phyloP scores from a whole-genome alignment of 78 protist genomes.

The Tieghemostelium lacteum region DNA sequence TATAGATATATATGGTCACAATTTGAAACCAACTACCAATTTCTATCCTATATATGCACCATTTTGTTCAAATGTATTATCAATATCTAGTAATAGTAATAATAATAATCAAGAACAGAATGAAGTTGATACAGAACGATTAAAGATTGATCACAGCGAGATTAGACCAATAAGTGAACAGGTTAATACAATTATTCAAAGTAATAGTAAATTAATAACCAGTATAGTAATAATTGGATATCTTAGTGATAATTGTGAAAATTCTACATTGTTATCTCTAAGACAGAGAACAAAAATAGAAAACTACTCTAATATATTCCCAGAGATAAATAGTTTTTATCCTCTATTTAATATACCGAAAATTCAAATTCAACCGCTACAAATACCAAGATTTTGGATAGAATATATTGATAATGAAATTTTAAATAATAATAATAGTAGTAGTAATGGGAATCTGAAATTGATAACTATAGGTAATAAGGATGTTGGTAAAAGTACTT shows the following conservation, averaged over 20 bases:
- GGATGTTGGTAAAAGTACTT: conserved; percentile 76
- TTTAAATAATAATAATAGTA: background rate
- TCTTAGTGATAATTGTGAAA: conserved; percentile 12
- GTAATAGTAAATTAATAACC: background rate
- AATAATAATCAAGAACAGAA: background rate
- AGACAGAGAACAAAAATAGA: conserved; percentile 13
- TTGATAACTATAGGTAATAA: conserved; percentile 43
- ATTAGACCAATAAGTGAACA: background rate
- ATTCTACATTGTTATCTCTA: background rate
- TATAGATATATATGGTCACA: conserved; percentile 26
- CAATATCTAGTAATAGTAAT: background rate
- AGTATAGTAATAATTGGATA: background rate
- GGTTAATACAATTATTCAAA: background rate
- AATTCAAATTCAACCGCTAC: conserved; percentile 12
- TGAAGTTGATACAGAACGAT: background rate
- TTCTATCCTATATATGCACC: conserved; percentile 49
- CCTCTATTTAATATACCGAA: conserved; percentile 26
- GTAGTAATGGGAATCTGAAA: background rate
- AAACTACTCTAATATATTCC: background rate
- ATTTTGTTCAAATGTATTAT: conserved; percentile 36
- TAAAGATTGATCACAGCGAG: background rate
- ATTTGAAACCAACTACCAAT: background rate
- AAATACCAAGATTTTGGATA: conserved; percentile 30
- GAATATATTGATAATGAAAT: conserved; percentile 22
- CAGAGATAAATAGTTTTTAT: conserved; percentile 1